Base-by-base conservation (phyloP, 192 early-diverging fungal species). In the Dissophora globulifera region DNA sequence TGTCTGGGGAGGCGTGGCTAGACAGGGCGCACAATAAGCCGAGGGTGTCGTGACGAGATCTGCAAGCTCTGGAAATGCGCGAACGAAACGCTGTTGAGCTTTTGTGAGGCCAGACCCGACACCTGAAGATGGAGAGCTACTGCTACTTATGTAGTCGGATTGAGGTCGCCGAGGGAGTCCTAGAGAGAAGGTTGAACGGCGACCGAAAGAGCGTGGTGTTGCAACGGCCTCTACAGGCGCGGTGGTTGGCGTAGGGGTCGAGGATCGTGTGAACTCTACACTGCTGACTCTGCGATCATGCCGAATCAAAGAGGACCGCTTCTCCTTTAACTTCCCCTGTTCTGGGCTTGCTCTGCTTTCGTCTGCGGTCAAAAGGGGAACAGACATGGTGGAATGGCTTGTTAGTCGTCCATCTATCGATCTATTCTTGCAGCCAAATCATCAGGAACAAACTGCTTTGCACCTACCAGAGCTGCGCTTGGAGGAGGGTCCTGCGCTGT, bases 161-260 rank as follows among this genome's bases (percentile, higher is more conserved):
- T 60, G 57, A 20, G 58, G 51, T 0, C 67, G 38, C 67, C 67
- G 61, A 20, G 67, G 67, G 33, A 61, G 67, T 17, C 50, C 50
- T n/a, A 69, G 16, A 0, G 50, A 41, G 43, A 69, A 69, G 27
- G 27, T 32, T 0, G 58, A 26, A 26, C 51, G 48, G 11, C 51
- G 67, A 45, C 41, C 40, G 4, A 30, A 19, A 12, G 52, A 10
- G 3, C 52, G 41, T 22, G 31, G 15, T 27, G 57, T 13, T 6
- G 43, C 26, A 1, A 27, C 15, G 2, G 27, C 17, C 1, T 27
- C 7, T 15, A 35, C 20, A 17, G 57, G 23, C 25, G 51, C 19
- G 25, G 41, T 10, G 19, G 27, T 43, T 2, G 31, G 26, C 1
- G 13, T 35, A 33, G 49, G 20, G 20, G 50, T 38, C 11, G 31